Base-by-base conservation (phyloP, 1,284 basidiomycete genomes). In the Trametes sp. region DNA sequence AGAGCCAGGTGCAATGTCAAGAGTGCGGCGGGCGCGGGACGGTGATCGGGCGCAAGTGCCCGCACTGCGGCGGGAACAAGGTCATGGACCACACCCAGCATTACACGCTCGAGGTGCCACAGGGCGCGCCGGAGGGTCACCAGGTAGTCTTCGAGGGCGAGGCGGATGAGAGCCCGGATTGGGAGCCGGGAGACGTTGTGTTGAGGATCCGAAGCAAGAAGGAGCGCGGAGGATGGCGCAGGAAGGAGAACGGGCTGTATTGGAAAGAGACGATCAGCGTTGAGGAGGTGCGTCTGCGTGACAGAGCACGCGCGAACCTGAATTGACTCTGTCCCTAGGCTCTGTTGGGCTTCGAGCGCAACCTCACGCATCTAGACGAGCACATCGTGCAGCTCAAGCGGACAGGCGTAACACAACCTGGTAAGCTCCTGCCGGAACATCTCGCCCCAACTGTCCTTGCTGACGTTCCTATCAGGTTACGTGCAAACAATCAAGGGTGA, bases 131-230 rank as follows among this genome's bases (percentile, higher is more conserved):
- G 0, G 96, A 98, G 74, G 95, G 93, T 0, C 90, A 93, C 72
- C 93, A 98, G 75, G 87, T 96, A 53, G 84, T 96, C 1, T 98
- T 96, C 69, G 92, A 96, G 69, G 94, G 94, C 24, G 95, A 98
- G 75, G 93, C 92, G 44, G 96, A 98, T 74, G 95, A 98, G 80
- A 92, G 83, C 61, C 94, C 94, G 5, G 96, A 98, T 66, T 96
- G 89, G 88, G 94, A 96, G 69, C 82, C 96, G 9, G 96, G 96
- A 19, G 95, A 98, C 77, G 87, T 98, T 57, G 82, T 98, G 38
- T 82, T 98, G 53, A 81, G 94, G 56, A 89, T 98, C 21, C 81
- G 90, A 65, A 95, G 89, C 71, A 83, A 83, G 76, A 87, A 87
- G 63, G 86, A 89, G 66, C 82, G 83, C 65, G 95, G 94, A 55